These are phyloP conservation scores for Monosporozyma aerobia DNA, from an alignment of 805 yeast genomes.

Conservation along the genomic window DNA sequence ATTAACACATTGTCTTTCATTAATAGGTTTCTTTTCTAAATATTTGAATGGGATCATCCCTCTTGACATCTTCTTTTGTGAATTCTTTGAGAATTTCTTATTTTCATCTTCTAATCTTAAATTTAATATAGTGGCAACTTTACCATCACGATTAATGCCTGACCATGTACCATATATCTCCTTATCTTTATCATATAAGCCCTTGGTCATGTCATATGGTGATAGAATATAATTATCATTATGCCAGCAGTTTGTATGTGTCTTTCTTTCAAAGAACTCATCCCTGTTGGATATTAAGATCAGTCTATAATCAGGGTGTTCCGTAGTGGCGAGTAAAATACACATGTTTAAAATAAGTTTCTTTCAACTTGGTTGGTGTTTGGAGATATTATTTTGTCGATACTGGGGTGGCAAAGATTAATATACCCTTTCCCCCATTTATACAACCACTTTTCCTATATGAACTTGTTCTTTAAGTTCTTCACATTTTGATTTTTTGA, in stretches of 20 bases:
- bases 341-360: conserved; percentile 48
- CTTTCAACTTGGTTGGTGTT: neutral
- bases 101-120: conserved; percentile 37
- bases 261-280: conserved; percentile 69
- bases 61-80: conserved; percentile 28
- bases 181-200: conserved; percentile 1
- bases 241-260: conserved; percentile 44
- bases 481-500: neutral
- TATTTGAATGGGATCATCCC: conserved; percentile 38
- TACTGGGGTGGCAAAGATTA: neutral
- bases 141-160: conserved; percentile 53
- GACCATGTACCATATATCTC: conserved; percentile 85
- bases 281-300: conserved; percentile 79
- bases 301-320: conserved; percentile 66
- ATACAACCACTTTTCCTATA: neutral
- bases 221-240: conserved; percentile 36
- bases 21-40: conserved; percentile 22
- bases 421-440: neutral
- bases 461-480: neutral
- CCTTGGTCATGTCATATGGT: conserved; percentile 51
- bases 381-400: neutral
- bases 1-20: conserved; percentile 13
- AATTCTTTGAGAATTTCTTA: neutral
- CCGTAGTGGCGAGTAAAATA: conserved; percentile 57
- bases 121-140: conserved; percentile 68